Evolutionary conservation across 2,329 filamentous ascomycete species (phyloP), one percentile per base, ranked within the genome.

Genomic region (Curvularia hawaiiensis): DNA sequence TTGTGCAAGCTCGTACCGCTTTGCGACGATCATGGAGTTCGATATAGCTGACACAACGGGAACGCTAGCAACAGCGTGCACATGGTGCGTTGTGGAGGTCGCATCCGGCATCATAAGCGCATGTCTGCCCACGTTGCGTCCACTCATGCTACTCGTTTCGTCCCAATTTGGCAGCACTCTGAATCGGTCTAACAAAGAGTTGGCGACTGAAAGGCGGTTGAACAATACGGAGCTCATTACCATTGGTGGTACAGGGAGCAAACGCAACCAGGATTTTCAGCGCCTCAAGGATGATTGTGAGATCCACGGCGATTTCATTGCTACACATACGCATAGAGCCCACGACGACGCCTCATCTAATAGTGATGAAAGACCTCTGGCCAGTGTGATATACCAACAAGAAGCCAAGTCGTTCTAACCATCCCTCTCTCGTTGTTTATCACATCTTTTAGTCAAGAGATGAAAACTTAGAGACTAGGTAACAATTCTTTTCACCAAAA

Each of bases 1-100:
- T n/a, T 65, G 60, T 45, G 61, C 63, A 22, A 62, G 56, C 30
- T 52, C 56, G 12, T 64, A 65, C 52, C 56, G 61, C 43, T 60
- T 61, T 49, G 61, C 59, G 3, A 60, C 59, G 11, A 46, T 62
- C 28, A 60, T 64, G 61, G 44, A 60, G 49, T 58, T 64, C 24
- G 52, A 64, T 20, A 22, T 49, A 9, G 46, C 45, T 20, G 56
- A 64, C 24, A 64, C 56, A 14, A 64, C 59, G 33, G 47, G 28
- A 4, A 60, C 51, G 18, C 51, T 62, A 11, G 61, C 59, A 22
- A 60, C 52, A 5, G 53, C 59, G 8, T 62, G 61, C 54, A 59
- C 53, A 10, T 64, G 60, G 62, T 57, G 57, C 24, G 62, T 59
- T 31, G 58, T 63, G 8, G 60, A 61, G 47, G 58, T 63, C 18